Evolutionary conservation across 768 basidiomycete genomes (phyloP), one percentile per base, ranked within the genome.

Genomic region (Tulasnella sp.): DNA sequence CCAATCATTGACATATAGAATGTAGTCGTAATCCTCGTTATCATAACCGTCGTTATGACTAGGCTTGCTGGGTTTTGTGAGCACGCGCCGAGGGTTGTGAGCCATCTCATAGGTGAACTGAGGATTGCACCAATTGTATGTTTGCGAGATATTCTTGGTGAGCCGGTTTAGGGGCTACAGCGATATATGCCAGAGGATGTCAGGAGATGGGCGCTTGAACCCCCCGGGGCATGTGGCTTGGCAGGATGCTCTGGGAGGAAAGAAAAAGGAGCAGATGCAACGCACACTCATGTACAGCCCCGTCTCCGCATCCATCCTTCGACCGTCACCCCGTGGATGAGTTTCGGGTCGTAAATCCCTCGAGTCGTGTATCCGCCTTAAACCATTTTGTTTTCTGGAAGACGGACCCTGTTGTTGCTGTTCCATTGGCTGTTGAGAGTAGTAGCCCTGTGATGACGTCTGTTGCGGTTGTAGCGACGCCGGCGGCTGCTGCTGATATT

Each of bases 11-110:
- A 99, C 96, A 71, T 98, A 99, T 61, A 99, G 80, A 67, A 99
- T 98, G 68, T 99, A 99, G 70, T 99, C 96, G 67, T 93, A 95
- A 71, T 99, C 96, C 67, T 98, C 95, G 67, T 99, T 99, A 73
- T 99, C 96, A 65, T 85, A 96, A 1, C 95, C 95, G 62, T 97
- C 94, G 71, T 99, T 99, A 70, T 95, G 88, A 0, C 81, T 79
- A 0, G 93, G 89, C 70, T 96, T 96, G 75, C 89, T 92, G 19
- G 96, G 96, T 71, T 99, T 99, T 23, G 96, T 99, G 61, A 99
- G 78, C 17, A 99, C 96, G 51, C 96, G 83, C 50, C 96, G 81
- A 4, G 96, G 96, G 73, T 99, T 99, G 71, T 89, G 88, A 1
- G 87, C 75, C 2, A 88, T 87, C 72, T 98, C 96, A 70, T 99